These are phyloP conservation scores for Luzula sylvatica DNA, from an alignment of 176 grass and related monocot genomes.

Conservation along the genomic window DNA sequence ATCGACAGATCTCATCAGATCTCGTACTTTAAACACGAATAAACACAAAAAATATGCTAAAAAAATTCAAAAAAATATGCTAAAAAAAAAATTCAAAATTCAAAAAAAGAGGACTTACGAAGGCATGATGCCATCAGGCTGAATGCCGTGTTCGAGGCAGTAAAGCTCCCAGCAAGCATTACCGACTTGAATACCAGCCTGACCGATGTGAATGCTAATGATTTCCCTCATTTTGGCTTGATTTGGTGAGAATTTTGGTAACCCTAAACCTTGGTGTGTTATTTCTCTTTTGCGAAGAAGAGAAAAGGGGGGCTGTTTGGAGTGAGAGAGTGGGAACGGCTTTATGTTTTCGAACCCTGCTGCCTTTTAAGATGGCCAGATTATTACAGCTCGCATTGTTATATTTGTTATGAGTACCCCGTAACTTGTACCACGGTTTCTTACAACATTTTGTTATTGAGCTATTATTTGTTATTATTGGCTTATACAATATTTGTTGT, in stretches of 20 bases:
- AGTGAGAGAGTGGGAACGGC: no score
- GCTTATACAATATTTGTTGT: no score
- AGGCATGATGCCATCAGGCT: conserved; percentile 71
- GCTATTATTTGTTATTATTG: no score
- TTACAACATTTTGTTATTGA: no score
- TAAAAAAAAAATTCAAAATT: not conserved
- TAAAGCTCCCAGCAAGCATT: conserved; percentile 95
- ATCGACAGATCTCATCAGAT: not conserved
- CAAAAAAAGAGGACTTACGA: conserved; percentile 25
- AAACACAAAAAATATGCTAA: conserved; percentile 6
- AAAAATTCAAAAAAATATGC: conserved; percentile 10
- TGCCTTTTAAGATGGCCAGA: no score
- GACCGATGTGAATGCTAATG: conserved; percentile 92
- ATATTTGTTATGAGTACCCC: no score
- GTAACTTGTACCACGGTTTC: no score
- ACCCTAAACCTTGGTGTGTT: no score
- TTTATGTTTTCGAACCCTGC: no score
- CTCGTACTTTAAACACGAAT: not conserved
- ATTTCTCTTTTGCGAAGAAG: not conserved
- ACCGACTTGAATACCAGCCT: conserved; percentile 87
- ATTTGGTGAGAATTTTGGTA: no score
- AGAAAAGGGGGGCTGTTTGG: no score
- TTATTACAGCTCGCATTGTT: no score
- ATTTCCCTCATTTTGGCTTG: conserved; percentile 64
- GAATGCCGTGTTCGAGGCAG: conserved; percentile 91